Evolutionary conservation across 805 yeast species (phyloP).

Genomic region (Candida krabiensis): DNA sequence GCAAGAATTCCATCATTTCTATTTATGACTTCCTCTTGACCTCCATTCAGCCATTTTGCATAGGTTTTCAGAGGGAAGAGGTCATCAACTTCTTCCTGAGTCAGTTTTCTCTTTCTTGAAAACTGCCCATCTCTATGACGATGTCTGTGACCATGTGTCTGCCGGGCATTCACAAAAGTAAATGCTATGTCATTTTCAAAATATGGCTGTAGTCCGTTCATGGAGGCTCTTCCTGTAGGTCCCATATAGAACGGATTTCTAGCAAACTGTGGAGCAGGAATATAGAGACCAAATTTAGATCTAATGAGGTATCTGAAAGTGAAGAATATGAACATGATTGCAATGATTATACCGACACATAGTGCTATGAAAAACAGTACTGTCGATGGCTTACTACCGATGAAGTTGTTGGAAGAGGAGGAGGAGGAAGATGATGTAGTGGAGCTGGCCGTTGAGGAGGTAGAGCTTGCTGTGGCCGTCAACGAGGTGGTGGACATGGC

Average conservation of each 20-base stretch:
- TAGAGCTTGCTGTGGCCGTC: not conserved
- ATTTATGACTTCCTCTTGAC: conserved; percentile 50
- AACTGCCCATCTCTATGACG: conserved; percentile 36
- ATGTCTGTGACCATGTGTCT: conserved; percentile 5
- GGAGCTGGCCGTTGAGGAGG: conserved; percentile 5
- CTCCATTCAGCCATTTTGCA: conserved; percentile 60
- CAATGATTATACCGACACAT: conserved; percentile 60
- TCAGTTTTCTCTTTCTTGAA: conserved; percentile 47
- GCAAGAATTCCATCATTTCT: conserved; percentile 39
- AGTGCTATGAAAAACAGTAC: conserved; percentile 64
- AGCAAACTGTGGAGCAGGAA: conserved; percentile 33
- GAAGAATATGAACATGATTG: conserved; percentile 56
- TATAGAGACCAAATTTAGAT: conserved; percentile 54
- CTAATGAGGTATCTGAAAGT: conserved; percentile 60
- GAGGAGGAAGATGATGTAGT: not conserved
- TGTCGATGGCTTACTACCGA: conserved; percentile 56
- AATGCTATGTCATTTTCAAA: conserved; percentile 20
- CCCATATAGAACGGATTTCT: conserved; percentile 26
- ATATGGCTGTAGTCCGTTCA: conserved; percentile 27
- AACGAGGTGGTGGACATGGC: conserved; percentile 3
- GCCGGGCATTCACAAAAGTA: conserved; percentile 9
- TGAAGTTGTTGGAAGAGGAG: conserved; percentile 16
- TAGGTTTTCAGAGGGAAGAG: conserved; percentile 60
- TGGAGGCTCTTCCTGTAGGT: conserved; percentile 24
- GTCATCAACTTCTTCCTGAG: conserved; percentile 57